Evolutionary conservation across 2,329 filamentous ascomycete species (phyloP).

Genomic region (Talaromyces rugulosus): DNA sequence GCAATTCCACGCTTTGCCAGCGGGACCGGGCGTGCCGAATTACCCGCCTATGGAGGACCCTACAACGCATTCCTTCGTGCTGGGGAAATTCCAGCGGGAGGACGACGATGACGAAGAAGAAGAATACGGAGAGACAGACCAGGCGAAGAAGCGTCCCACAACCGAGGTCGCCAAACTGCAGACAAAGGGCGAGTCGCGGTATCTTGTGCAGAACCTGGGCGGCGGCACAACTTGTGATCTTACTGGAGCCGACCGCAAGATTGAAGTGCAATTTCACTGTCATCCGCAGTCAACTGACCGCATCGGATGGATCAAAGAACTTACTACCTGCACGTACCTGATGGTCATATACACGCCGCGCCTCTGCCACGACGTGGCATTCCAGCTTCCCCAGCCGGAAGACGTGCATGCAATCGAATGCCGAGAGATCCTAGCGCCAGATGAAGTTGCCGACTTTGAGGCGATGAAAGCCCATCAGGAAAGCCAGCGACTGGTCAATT

Average conservation of each 20-base stretch:
- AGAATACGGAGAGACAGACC: constrained; percentile 18
- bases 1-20: constrained; percentile 82
- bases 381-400: constrained; percentile 74
- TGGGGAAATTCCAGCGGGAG: constrained; percentile 58
- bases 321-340: constrained; percentile 83
- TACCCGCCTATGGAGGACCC: constrained; percentile 75
- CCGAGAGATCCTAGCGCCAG: constrained; percentile 61
- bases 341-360: constrained; percentile 91
- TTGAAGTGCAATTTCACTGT: constrained; percentile 78
- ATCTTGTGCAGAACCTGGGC: constrained; percentile 75
- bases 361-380: constrained; percentile 81
- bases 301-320: constrained; percentile 90
- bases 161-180: constrained; percentile 62
- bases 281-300: constrained; percentile 69
- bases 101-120: constrained; percentile 30
- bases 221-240: constrained; percentile 82
- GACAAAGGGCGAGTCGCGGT: constrained; percentile 76
- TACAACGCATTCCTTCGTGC: constrained; percentile 67
- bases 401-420: constrained; percentile 74
- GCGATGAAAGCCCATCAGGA: constrained; percentile 31
- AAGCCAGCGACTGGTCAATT: constrained; percentile 29
- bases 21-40: constrained; percentile 60
- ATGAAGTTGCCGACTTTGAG: constrained; percentile 49
- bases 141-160: constrained; percentile 27
- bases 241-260: constrained; percentile 73